phyloP scores from a whole-genome alignment of 768 basidiomycete species.

The Amanita pallidorosea region DNA sequence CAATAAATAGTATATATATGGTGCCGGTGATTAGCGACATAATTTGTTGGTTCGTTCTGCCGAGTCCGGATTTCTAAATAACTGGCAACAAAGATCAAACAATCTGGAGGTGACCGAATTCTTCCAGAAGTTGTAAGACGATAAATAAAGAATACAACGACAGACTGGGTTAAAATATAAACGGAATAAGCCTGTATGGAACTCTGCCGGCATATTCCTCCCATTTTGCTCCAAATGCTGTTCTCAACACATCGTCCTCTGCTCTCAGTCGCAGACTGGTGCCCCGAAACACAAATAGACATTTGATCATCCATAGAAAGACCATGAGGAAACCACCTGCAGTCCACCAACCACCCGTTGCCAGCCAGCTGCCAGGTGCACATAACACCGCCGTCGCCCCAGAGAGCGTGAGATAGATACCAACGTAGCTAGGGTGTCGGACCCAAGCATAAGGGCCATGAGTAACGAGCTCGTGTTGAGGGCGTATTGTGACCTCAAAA shows the following conservation, averaged over 20 bases:
- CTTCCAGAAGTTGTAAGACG: too few relatives aligned
- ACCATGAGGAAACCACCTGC: constrained; percentile 14
- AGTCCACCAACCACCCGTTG: constrained; percentile 13
- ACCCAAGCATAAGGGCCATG: constrained; percentile 33
- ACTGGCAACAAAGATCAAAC: too few relatives aligned
- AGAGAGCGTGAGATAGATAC: constrained; percentile 24
- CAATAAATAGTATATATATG: too few relatives aligned
- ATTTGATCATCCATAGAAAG: constrained; percentile 21
- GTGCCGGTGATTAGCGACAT: too few relatives aligned
- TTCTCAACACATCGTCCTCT: constrained; percentile 26
- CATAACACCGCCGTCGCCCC: constrained; percentile 21
- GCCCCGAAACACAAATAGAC: constrained; percentile 22
- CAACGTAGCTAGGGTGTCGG: constrained; percentile 33
- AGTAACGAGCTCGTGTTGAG: constrained; percentile 28
- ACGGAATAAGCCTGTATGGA: constrained; percentile 28
- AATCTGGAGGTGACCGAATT: too few relatives aligned
- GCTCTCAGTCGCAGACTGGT: constrained; percentile 19
- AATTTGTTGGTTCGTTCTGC: too few relatives aligned
- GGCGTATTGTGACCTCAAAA: constrained; percentile 30
- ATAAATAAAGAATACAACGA: background rate
- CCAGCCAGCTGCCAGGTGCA: constrained; percentile 23
- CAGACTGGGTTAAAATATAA: constrained; percentile 15
- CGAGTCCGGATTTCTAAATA: too few relatives aligned
- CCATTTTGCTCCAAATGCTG: constrained; percentile 24
- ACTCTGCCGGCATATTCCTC: constrained; percentile 25